Evolutionary conservation across 2,329 filamentous ascomycete species (phyloP).

Genomic region (Coniochaeta pulveracea): DNA sequence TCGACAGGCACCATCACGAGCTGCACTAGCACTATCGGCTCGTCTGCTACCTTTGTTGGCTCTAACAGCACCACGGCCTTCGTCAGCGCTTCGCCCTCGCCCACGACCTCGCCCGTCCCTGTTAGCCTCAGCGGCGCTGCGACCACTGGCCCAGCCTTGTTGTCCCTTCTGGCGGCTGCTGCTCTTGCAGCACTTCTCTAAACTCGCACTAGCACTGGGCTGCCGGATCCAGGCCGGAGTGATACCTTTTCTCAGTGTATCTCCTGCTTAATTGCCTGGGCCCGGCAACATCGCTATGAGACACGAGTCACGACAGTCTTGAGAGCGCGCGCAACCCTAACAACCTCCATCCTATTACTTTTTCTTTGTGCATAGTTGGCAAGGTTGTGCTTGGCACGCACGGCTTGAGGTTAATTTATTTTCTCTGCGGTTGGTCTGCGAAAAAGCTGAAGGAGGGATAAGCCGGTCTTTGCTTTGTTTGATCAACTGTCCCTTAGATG

Average conservation of each 20-base stretch:
- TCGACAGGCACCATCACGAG: conserved; percentile 7
- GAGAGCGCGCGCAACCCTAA: conserved; percentile 5
- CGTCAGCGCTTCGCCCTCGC: conserved; percentile 5
- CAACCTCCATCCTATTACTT: conserved; percentile 3
- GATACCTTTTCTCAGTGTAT: too few relatives aligned
- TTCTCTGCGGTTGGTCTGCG: neutral
- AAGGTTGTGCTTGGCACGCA: conserved; percentile 5
- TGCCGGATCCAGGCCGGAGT: conserved; percentile 6
- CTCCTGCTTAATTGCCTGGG: conserved; percentile 7
- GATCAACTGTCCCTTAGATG: neutral
- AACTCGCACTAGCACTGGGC: conserved; percentile 12
- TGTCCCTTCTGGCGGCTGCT: conserved; percentile 15
- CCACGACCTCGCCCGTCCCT: conserved; percentile 9
- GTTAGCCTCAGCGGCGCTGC: conserved; percentile 19
- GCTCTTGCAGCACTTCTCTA: conserved; percentile 16
- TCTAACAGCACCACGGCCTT: conserved; percentile 10
- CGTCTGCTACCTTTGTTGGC: conserved; percentile 9
- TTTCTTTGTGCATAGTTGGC: conserved; percentile 11
- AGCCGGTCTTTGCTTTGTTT: neutral
- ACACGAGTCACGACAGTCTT: conserved; percentile 13
- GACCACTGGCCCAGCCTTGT: conserved; percentile 18
- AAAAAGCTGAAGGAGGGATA: neutral
- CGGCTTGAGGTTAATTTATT: conserved; percentile 1
- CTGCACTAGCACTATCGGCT: conserved; percentile 7
- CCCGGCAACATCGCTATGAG: conserved; percentile 11